phyloP scores from a whole-genome alignment of 441 rosid species.

The Bocquillonia castaneifolia region DNA sequence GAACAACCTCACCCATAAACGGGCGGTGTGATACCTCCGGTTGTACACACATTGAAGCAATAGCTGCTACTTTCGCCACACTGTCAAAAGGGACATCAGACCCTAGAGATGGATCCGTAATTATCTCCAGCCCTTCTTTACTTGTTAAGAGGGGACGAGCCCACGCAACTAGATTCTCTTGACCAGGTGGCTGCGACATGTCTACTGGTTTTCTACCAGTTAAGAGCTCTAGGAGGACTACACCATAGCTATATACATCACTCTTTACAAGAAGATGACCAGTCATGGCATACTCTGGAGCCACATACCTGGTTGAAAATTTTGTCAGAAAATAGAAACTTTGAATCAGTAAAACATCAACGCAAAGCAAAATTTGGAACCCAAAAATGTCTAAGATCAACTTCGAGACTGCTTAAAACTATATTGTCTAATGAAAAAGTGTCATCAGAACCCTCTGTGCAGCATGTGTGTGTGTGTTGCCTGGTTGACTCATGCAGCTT shows the following conservation, averaged over 20 bases:
- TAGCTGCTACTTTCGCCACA: conserved; percentile 84
- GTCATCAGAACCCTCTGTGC: too few relatives aligned
- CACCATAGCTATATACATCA: conserved; percentile 96
- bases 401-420: too few relatives aligned
- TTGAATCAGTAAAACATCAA: not conserved
- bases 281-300: conserved; percentile 97
- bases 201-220: conserved; percentile 85
- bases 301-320: conserved; percentile 59
- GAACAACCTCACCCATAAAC: conserved; percentile 97
- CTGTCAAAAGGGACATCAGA: conserved; percentile 63
- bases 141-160: conserved; percentile 76
- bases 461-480: too few relatives aligned
- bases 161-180: conserved; percentile 91
- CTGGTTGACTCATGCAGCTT: not conserved
- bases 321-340: not conserved
- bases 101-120: conserved; percentile 67
- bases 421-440: too few relatives aligned
- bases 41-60: conserved; percentile 95
- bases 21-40: conserved; percentile 94
- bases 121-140: conserved; percentile 64
- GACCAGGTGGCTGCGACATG: conserved; percentile 86
- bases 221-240: conserved; percentile 91
- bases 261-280: conserved; percentile 98
- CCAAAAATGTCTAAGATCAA: too few relatives aligned
- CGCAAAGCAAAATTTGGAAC: not conserved